These are phyloP conservation scores for Globisporangium irregulare DNA, from an alignment of 352 stramenopile species.

Conservation along the genomic window DNA sequence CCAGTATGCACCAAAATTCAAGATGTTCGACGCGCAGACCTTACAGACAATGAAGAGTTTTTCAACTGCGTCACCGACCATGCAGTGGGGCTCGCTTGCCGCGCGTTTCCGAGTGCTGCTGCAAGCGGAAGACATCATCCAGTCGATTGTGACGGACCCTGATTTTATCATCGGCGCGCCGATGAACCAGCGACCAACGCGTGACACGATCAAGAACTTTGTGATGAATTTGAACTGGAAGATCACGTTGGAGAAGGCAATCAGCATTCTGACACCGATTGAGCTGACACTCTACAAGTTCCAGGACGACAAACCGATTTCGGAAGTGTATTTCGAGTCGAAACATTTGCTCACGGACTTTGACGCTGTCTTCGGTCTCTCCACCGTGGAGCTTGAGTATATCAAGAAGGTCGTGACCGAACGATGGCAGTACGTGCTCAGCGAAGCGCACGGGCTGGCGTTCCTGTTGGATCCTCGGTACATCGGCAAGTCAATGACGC, in stretches of 20 bases:
- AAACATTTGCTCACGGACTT: conserved; percentile 79
- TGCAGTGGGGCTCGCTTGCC: conserved; percentile 68
- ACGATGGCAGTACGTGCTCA: conserved; percentile 70
- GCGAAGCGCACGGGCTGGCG: conserved; percentile 68
- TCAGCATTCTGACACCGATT: conserved; percentile 76
- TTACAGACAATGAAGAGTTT: conserved; percentile 79
- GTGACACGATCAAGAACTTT: conserved; percentile 72
- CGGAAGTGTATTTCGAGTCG: conserved; percentile 81
- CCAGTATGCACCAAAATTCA: conserved; percentile 70
- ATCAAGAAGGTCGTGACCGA: conserved; percentile 83
- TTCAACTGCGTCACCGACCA: conserved; percentile 52
- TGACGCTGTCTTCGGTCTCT: conserved; percentile 67
- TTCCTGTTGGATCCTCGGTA: conserved; percentile 77
- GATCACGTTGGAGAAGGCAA: conserved; percentile 73
- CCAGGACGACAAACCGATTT: conserved; percentile 78
- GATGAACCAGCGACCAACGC: conserved; percentile 45
- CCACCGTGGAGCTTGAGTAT: conserved; percentile 68
- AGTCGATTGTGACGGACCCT: conserved; percentile 68
- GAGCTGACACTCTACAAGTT: conserved; percentile 85
- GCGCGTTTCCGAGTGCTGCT: conserved; percentile 66
- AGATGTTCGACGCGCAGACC: conserved; percentile 70
- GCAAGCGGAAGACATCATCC: conserved; percentile 66
- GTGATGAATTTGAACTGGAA: conserved; percentile 75
- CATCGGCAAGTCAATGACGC: conserved; percentile 81
- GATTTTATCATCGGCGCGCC: conserved; percentile 51